A percentile compares a stretch with the other conserved stretches of the same genome.
These are phyloP conservation scores for Conringia planisiliqua DNA, from an alignment of 345 rosid genomes.

Conservation along the genomic window DNA sequence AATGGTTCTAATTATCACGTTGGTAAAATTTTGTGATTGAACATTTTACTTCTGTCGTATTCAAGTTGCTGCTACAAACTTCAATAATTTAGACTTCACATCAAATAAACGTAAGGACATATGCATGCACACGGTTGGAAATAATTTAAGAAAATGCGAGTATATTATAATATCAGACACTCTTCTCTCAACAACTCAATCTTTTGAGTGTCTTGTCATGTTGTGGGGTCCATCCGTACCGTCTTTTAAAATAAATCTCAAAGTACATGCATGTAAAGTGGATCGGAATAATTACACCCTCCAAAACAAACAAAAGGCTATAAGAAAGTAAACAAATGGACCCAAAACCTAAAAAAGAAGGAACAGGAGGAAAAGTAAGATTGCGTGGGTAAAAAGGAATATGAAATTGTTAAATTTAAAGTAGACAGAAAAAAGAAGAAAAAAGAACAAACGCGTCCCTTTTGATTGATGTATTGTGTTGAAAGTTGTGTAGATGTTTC, in stretches of 20 bases:
- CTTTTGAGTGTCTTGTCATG: conserved; percentile 24
- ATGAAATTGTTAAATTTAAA: background rate
- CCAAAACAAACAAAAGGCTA: conserved; percentile 8
- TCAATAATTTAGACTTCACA: conserved; percentile 27
- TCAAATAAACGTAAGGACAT: conserved; percentile 27
- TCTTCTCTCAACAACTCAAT: conserved; percentile 27
- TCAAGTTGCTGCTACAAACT: conserved; percentile 10
- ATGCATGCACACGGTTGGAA: conserved; percentile 40
- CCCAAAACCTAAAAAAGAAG: too few species aligned
- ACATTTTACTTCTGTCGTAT: background rate
- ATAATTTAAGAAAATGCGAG: conserved; percentile 20
- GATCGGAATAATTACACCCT: conserved; percentile 27
- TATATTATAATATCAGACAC: background rate
- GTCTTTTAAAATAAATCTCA: background rate
- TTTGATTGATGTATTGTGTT: background rate
- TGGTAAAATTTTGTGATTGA: background rate
- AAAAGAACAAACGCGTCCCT: background rate
- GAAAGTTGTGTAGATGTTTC: conserved; percentile 23
- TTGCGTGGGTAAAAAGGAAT: conserved; percentile 6
- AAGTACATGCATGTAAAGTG: conserved; percentile 32
- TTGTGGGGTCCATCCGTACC: conserved; percentile 34
- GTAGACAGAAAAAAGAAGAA: background rate
- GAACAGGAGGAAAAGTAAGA: conserved; percentile 7
- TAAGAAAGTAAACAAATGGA: background rate
- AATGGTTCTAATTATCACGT: background rate